These are phyloP conservation scores for Testicularia cyperi DNA, from an alignment of 1,284 basidiomycete genomes.

Conservation along the genomic window DNA sequence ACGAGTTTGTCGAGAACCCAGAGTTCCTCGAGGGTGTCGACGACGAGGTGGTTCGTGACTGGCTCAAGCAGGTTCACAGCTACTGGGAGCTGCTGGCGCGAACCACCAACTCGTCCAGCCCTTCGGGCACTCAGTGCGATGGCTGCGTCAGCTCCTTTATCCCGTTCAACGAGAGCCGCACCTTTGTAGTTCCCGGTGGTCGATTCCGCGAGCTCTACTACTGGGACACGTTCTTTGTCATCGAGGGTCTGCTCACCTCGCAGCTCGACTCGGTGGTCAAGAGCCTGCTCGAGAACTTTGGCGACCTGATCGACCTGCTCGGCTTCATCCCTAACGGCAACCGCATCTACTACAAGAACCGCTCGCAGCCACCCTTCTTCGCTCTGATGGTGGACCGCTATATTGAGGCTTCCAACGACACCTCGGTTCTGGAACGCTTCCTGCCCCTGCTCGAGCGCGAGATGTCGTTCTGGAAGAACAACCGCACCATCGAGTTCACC, in stretches of 20 bases:
- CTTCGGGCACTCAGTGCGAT: constrained; percentile 61
- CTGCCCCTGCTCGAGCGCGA: constrained; percentile 74
- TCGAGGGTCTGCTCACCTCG: constrained; percentile 74
- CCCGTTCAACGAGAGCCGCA: constrained; percentile 73
- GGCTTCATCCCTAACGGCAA: constrained; percentile 94
- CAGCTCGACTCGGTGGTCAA: constrained; percentile 74
- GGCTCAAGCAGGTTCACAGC: constrained; percentile 74
- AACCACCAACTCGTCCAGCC: constrained; percentile 73
- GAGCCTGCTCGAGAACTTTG: constrained; percentile 62
- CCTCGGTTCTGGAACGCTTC: constrained; percentile 68
- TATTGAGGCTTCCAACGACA: constrained; percentile 68
- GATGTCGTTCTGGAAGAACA: constrained; percentile 76
- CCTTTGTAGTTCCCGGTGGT: constrained; percentile 83
- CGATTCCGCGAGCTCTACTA: constrained; percentile 66
- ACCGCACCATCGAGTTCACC: constrained; percentile 73
- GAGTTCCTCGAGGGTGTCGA: constrained; percentile 73
- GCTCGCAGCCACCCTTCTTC: constrained; percentile 80
- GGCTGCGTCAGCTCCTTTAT: constrained; percentile 79
- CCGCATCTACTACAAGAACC: constrained; percentile 76
- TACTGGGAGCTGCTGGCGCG: constrained; percentile 80
- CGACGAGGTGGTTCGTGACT: constrained; percentile 73
- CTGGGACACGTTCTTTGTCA: constrained; percentile 47
- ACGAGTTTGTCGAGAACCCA: constrained; percentile 69
- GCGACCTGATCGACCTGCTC: constrained; percentile 88
- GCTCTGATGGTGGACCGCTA: constrained; percentile 71